Base-by-base conservation (phyloP, 2,329 filamentous ascomycete species). In the Xylariaceae sp. region DNA sequence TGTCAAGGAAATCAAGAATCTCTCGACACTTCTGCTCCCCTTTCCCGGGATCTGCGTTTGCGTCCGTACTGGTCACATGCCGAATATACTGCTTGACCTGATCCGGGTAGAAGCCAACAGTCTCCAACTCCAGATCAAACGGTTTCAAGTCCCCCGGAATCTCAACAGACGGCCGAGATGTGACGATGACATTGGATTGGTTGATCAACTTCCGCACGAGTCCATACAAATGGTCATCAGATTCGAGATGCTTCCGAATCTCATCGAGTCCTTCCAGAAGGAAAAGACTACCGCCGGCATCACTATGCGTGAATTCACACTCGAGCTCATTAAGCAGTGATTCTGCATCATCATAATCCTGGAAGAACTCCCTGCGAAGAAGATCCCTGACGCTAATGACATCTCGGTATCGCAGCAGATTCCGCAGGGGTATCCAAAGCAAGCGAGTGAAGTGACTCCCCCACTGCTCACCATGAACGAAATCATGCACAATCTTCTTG, bases 401-500 rank as follows among this genome's bases (percentile, higher is more conserved):
- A 5, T 4, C 3, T 7, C 11, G 23, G 6, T 13, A 15, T 2
- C 9, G 11, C 17, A 56, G 51, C 3, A 60, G 13, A 18, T 51
- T 30, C 11, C 58, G 53, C 18, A 60, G 35, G 4, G 50, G 58
- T n/a, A 60, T 23, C 58, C 58, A 60, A 30, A 60, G 45, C 10
- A 60, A 13, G 45, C 53, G 49, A 5, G 37, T 17, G 10, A 60
- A 56, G 2, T 47, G 15, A 3, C 37, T 17, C 8, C n/a, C 23
- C 58, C 58, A 56, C 17, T 34, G n/a, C 15, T 34, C 9, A 51
- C 13, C 4, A 11, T 55, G 2, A 4, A 48, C 18, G 13, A 59
- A 59, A 5, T 59, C 41, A 44, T 55, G 11, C 3, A 59, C 53
- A 10, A 59, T 59, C 17, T 55, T 59, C 17, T 59, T 59, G 18